phyloP scores from a whole-genome alignment of 2,329 filamentous ascomycete genomes.

The Aspergillus transmontanensis region DNA sequence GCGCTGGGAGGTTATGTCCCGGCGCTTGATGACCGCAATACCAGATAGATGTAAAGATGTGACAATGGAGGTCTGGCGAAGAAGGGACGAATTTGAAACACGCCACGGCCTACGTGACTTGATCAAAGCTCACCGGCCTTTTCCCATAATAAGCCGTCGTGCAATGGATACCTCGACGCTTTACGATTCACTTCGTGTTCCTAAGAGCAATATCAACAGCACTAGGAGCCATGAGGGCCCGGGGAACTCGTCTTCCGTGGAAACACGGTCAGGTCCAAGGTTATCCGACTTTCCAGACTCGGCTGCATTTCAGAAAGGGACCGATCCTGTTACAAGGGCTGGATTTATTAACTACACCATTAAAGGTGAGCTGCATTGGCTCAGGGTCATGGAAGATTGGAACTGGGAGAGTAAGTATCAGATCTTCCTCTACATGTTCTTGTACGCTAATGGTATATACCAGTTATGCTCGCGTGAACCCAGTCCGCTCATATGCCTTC shows the following conservation, averaged over 20 bases:
- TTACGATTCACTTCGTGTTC: not conserved
- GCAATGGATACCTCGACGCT: not conserved
- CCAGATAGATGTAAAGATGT: not conserved
- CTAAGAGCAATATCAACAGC: not conserved
- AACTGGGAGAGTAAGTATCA: not conserved
- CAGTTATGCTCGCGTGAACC: not conserved
- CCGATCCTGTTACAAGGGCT: constrained; percentile 1
- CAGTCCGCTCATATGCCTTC: not conserved
- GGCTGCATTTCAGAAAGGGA: not conserved
- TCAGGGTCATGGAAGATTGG: not conserved
- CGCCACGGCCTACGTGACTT: not conserved
- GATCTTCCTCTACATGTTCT: not conserved
- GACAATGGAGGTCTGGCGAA: not conserved
- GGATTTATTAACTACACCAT: constrained; percentile 2
- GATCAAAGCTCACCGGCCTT: not conserved
- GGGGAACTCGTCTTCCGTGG: not conserved
- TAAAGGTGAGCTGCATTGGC: not conserved
- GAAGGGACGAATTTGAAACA: not conserved
- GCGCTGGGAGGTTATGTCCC: not conserved
- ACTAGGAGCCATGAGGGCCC: not conserved
- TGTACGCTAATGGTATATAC: not conserved
- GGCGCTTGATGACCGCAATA: not conserved
- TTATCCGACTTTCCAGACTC: not conserved
- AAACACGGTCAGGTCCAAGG: not conserved
- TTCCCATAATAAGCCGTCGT: not conserved